Evolutionary conservation across 352 stramenopile species (phyloP), one percentile per base, ranked within the genome.

Genomic region (Phytophthora rubi): DNA sequence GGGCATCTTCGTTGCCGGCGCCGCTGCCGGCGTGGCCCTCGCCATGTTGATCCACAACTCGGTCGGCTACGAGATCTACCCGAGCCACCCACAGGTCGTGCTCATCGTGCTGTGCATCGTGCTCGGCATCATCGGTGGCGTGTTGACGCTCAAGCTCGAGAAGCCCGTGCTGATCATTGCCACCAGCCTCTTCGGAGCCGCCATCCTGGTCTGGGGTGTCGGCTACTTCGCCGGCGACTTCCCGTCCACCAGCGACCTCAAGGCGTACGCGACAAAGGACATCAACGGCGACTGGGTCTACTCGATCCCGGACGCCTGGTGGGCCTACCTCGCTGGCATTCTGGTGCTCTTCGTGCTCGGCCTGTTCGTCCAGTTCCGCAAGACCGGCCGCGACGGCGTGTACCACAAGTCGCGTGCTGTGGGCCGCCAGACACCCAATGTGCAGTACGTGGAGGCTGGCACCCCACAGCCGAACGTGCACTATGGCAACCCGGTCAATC

Each of bases 341-440:
- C 48, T 89, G 12, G 70, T 91, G 65, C 79, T 92, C 39, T 83
- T 81, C 39, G 60, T 76, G 26, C 47, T 92, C 15, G 82, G 81
- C 5, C 62, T 86, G 57, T 73, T 80, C 44, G 60, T 92, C n/a
- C 85, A 91, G 64, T 89, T 90, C 70, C 71, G 71, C 60, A 89
- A 86, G 75, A 89, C 81, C 4, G 77, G 68, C 8, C 70, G 68
- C n/a, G 72, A 52, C 12, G 65, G 62, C 13, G 47, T 74, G 18
- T 79, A 81, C 67, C 61, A 84, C 65, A 71, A 74, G 53, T 72
- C 73, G 8, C 64, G 51, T 16, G 60, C 69, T 12, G 53, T 77
- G 39, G 69, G 59, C 7, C 69, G 33, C 16, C 54, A 55, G 7
- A 49, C 59, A n/a, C 61, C 77, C 42, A 62, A 52, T 9, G 65